Evolutionary conservation across 495 filamentous ascomycete genomes (phyloP), one percentile per base, ranked within the genome.

Genomic region (Articulospora tetracladia): DNA sequence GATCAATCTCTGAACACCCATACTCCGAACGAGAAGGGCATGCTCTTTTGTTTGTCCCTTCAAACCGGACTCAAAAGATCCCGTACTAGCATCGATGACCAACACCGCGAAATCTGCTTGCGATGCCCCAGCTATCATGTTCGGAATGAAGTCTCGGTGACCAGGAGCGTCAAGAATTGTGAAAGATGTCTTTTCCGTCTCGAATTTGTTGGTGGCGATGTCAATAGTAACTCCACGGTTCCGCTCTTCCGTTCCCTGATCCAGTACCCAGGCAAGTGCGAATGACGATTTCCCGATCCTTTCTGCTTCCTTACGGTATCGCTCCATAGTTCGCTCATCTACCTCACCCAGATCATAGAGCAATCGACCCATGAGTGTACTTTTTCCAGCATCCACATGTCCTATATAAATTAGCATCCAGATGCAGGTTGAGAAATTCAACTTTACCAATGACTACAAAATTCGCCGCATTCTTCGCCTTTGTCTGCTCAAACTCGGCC

Each of bases 371-470:
- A 98, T 98, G 19, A 98, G 78, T 17, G 94, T 98, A 73, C 92
- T 96, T 74, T 98, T 98, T 27, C 94, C 94, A 46, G 93, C 92
- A 73, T 98, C 94, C 48, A 98, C 94, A 73, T 98, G 94, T 34
- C 94, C 92, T 93, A 66, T 32, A 11, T 44, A 54, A 17, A 20
- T 57, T 53, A 54, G 49, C 27, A 32, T 34, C 47, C 25, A 54
- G 48, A 17, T 39, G 25, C 11, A 19, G 47, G 41, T 17, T 8
- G 13, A 19, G n/a, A 49, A n/a, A 15, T 15, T 22, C 23, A 30
- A 15, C 73, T 81, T 62, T 71, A 92, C 90, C 93, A 66, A 98
- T 93, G 4, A 98, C 94, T 13, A 97, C 93, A 75, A 98, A 98
- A 66, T 91, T 97, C 50, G 91, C 92, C 34, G 82, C 84, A 57